Conservation (phyloP, 2,329 filamentous ascomycete genomes). For the Aspergillus calidoustus region DNA sequence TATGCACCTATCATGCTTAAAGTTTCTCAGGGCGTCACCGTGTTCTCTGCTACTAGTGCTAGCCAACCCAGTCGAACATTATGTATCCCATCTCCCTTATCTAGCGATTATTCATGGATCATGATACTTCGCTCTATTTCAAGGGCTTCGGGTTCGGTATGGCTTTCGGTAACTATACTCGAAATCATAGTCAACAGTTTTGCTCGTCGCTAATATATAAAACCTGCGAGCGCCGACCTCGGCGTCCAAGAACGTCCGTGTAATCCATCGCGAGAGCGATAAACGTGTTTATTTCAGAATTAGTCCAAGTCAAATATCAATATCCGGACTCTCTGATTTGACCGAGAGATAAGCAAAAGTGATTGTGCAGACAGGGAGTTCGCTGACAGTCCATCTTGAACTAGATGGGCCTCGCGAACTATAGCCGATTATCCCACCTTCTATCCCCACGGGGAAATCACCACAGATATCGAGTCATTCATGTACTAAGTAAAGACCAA, state of each 20-base stretch:
- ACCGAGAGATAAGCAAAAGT: background rate
- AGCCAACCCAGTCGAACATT: too few relatives aligned
- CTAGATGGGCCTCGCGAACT: conserved; percentile 23
- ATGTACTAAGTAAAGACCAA: background rate
- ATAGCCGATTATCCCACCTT: conserved; percentile 1
- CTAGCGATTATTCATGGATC: too few relatives aligned
- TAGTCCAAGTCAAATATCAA: too few relatives aligned
- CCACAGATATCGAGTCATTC: background rate
- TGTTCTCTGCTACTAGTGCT: background rate
- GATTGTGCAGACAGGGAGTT: background rate
- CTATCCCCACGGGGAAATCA: background rate
- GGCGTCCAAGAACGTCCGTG: background rate
- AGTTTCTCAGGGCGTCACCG: background rate
- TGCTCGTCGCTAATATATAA: background rate
- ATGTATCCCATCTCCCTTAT: too few relatives aligned
- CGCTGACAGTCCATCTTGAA: conserved; percentile 3
- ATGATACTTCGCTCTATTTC: too few relatives aligned
- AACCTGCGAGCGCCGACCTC: background rate
- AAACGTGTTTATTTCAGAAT: background rate
- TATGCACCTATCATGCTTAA: background rate
- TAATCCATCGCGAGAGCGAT: background rate
- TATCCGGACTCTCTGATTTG: background rate
- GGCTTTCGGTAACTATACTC: too few relatives aligned
- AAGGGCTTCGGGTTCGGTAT: too few relatives aligned
- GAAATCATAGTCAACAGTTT: too few relatives aligned